Evolutionary conservation across 129 eudicot genomes (phyloP), one percentile per base, ranked within the genome.

Genomic region (Chrysanthemum seticuspe): DNA sequence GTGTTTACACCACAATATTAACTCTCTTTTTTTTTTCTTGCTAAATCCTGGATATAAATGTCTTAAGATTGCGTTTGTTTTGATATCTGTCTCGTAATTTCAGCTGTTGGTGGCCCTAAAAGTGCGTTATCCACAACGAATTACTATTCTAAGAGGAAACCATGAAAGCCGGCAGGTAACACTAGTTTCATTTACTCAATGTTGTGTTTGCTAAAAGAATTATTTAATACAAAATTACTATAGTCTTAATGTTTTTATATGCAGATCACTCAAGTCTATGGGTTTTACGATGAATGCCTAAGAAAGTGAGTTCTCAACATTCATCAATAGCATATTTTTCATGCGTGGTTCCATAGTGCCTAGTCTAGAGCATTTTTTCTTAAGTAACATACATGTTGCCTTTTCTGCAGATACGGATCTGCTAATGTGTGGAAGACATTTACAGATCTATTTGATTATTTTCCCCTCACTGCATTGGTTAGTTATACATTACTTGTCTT

Each of bases 221-320:
- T 74, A 51, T 31, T 0, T 11, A 12, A 21, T 61, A 23, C 10
- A 23, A 36, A 27, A 23, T 13, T 25, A 47, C 44, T 2, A 52
- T 19, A 68, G 11, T 14, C n/a, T 1, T 56, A 60, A 74, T 61
- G 14, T 74, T 77, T n/a, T 31, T 25, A 31, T 71, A 3, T 82
- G 82, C 96, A 93, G 98, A 93, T 93, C 74, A 93, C 98, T 75
- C 98, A 93, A 85, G 98, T 93, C 44, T 93, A 89, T 84, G 96
- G 98, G 27, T 93, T 93, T 80, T 93, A 93, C 73, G 96, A 93
- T 65, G 98, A 93, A 84, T 93, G 98, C 83, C 80, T 93, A 68
- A 85, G 96, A 85, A 93, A 93, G 98, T 89, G 80, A 93, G 98
- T 89, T 65, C 48, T 44, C 66, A 16, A 55, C 36, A 51, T 55